Evolutionary conservation across 176 grass and related monocot species (phyloP), one percentile per base, ranked within the genome.

Genomic region (Paspalum notatum): DNA sequence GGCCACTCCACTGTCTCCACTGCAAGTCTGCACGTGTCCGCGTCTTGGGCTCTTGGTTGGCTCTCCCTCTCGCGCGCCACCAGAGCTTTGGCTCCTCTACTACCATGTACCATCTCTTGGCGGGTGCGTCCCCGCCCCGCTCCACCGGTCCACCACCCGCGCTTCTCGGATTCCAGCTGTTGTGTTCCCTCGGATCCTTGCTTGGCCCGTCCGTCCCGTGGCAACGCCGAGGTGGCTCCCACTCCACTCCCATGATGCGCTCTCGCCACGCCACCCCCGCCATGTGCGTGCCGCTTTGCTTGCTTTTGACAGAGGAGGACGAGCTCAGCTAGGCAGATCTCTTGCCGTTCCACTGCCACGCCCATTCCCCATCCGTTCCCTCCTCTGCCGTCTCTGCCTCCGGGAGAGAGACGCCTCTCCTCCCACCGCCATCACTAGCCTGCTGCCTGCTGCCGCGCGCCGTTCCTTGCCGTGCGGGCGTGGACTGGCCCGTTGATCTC

Each of bases 131-230:
- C 15, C 9, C 0, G 21, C 43, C 39, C 12, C 26, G 40, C 15
- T 37, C 63, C 52, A 25, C 21, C 21, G 22, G 66, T 20, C 61
- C 42, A 25, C 49, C 68, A 39, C 80, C 49, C 77, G 50, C 55
- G 56, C 74, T 56, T 85, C 58, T 79, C 75, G 75, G 83, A 85
- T 85, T 85, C 58, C 75, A 85, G 83, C 83, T 78, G 83, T 71
- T 37, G 22, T 4, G 48, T 68, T 75, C 57, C 82, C 74, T 85
- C 27, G 61, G 62, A 79, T 85, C 60, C 75, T 72, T 72, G 66
- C 45, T 52, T n/a, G n/a, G n/a, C n/a, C n/a, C n/a, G n/a, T n/a
- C 71, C 72, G 22, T 71, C 39, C 74, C 44, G 48, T 51, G 83
- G 74, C 64, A 50, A 70, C 67, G 83, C 83, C 74, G 64, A 78